A percentile compares a stretch with the other conserved stretches of the same genome.
Conservation (phyloP, 2,329 filamentous ascomycete genomes). For the Acephala macrosclerotiorum region DNA sequence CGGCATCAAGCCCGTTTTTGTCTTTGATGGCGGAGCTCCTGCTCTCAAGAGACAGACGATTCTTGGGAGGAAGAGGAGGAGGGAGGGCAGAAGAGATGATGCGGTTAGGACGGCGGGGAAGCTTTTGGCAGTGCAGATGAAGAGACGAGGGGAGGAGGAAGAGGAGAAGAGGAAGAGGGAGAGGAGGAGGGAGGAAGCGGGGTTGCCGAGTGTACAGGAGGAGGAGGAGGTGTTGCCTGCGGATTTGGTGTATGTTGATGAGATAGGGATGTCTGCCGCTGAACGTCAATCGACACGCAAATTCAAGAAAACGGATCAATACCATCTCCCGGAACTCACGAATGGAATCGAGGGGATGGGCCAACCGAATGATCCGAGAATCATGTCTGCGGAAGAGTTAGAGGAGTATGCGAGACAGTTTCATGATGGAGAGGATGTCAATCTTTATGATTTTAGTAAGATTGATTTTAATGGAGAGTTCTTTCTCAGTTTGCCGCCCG, state of each 20-base stretch:
- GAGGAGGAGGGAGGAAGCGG: slow-evolving; percentile 47
- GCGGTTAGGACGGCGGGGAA: slow-evolving; percentile 90
- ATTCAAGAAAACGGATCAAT: slow-evolving; percentile 92
- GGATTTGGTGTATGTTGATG: slow-evolving; percentile 88
- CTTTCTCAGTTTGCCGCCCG: slow-evolving; percentile 87
- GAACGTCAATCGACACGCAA: slow-evolving; percentile 77
- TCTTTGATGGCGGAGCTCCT: slow-evolving; percentile 96
- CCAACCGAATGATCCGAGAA: slow-evolving; percentile 87
- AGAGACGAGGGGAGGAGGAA: slow-evolving; percentile 87
- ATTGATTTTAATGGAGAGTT: slow-evolving; percentile 98
- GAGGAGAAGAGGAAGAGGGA: slow-evolving; percentile 64
- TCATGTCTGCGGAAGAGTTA: slow-evolving; percentile 95
- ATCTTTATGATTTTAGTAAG: slow-evolving; percentile 94
- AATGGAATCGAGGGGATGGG: slow-evolving; percentile 84
- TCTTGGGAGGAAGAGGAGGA: slow-evolving; percentile 74
- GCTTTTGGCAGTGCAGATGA: slow-evolving; percentile 92
- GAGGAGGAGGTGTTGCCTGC: slow-evolving; percentile 74
- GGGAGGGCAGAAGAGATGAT: slow-evolving; percentile 93
- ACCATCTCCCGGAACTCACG: slow-evolving; percentile 89
- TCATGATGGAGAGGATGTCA: slow-evolving; percentile 88
- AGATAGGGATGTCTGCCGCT: slow-evolving; percentile 79
- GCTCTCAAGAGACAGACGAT: slow-evolving; percentile 92
- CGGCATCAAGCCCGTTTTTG: slow-evolving; percentile 95
- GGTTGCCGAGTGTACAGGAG: slow-evolving; percentile 52
- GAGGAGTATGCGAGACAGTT: slow-evolving; percentile 95